These are phyloP conservation scores for Acer yangbiense DNA, from an alignment of 345 rosid genomes.

Conservation along the genomic window DNA sequence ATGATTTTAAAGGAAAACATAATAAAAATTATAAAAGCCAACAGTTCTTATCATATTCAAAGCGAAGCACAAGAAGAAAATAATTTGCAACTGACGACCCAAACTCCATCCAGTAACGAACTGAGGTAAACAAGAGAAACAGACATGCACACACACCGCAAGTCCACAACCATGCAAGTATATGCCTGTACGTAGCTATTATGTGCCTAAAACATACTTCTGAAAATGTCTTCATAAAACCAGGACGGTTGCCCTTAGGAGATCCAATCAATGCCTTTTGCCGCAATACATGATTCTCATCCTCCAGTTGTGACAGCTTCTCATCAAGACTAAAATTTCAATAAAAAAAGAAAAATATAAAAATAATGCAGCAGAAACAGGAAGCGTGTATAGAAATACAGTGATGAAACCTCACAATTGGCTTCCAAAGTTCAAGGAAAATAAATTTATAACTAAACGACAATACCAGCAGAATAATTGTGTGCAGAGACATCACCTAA, in stretches of 20 bases:
- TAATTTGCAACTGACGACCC: not conserved
- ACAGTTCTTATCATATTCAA: not conserved
- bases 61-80: slow-evolving; percentile 8
- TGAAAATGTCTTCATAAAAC: slow-evolving; percentile 47
- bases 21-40: not conserved
- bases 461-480: not conserved
- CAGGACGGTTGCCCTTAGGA: slow-evolving; percentile 50
- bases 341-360: not conserved
- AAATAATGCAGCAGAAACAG: not conserved
- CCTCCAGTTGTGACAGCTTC: slow-evolving; percentile 73
- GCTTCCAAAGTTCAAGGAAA: slow-evolving; percentile 1
- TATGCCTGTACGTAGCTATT: not conserved
- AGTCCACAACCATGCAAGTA: no score
- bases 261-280: slow-evolving; percentile 67
- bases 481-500: not conserved
- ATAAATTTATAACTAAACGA: not conserved
- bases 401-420: not conserved
- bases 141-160: not conserved
- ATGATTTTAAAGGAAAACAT: not conserved
- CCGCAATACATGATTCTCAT: slow-evolving; percentile 83
- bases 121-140: not conserved
- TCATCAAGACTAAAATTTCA: slow-evolving; percentile 57
- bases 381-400: not conserved
- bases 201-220: slow-evolving; percentile 55
- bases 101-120: not conserved